Conservation (phyloP, 345 rosid species). For the Turnera subulata region DNA sequence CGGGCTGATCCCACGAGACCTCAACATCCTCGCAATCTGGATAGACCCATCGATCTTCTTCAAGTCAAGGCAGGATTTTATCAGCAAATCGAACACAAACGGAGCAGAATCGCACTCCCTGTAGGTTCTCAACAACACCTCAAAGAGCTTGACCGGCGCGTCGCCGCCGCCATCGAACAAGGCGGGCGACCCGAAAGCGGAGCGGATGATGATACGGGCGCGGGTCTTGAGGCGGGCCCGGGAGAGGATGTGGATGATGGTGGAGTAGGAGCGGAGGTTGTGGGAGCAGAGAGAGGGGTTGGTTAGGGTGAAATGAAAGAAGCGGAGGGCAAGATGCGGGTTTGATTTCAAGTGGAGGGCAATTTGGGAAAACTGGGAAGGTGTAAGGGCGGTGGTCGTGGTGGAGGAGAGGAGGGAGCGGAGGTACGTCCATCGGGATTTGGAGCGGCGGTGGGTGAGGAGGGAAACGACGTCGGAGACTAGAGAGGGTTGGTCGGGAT, state of each 20-base stretch:
- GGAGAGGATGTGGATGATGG: constrained; percentile 60
- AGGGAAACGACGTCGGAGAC: constrained; percentile 51
- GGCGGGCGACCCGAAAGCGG: constrained; percentile 39
- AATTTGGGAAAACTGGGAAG: constrained; percentile 59
- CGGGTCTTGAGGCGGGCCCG: constrained; percentile 63
- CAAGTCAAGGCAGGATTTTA: constrained; percentile 59
- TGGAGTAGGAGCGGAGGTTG: constrained; percentile 46
- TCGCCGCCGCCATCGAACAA: constrained; percentile 1
- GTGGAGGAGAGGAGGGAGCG: constrained; percentile 49
- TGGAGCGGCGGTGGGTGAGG: constrained; percentile 77
- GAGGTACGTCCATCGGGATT: constrained; percentile 73
- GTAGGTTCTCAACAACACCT: constrained; percentile 48
- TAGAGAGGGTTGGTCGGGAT: constrained; percentile 17
- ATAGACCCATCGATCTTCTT: constrained; percentile 53
- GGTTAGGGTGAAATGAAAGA: constrained; percentile 62
- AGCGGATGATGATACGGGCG: constrained; percentile 42
- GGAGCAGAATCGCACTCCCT: constrained; percentile 87
- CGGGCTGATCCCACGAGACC: constrained; percentile 52
- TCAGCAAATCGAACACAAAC: constrained; percentile 71
- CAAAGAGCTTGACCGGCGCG: constrained; percentile 33
- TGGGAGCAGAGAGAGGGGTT: constrained; percentile 58
- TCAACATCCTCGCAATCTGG: constrained; percentile 51
- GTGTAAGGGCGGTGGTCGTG: constrained; percentile 35
- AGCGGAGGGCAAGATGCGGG: constrained; percentile 63
- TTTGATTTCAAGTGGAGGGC: constrained; percentile 48